Evolutionary conservation across 495 filamentous ascomycete species (phyloP).

Genomic region (Polyplosphaeria fusca): DNA sequence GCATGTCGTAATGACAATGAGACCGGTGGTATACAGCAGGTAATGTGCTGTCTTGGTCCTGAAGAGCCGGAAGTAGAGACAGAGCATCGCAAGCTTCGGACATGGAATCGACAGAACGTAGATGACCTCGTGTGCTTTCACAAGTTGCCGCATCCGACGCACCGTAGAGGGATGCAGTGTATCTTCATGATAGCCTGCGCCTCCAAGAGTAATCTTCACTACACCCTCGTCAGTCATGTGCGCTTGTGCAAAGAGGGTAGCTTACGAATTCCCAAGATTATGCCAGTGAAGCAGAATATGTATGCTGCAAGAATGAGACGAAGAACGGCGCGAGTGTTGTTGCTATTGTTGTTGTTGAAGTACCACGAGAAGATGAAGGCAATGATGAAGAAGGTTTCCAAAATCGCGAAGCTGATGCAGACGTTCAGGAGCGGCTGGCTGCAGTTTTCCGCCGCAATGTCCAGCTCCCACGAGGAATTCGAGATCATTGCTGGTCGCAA

Average conservation of each 20-base stretch:
- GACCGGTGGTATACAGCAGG: slow-evolving; percentile 5
- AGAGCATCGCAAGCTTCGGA: slow-evolving; percentile 23
- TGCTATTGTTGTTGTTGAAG: slow-evolving; percentile 9
- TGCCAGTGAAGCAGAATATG: slow-evolving; percentile 17
- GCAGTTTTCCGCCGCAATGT: background rate
- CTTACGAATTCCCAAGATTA: slow-evolving; percentile 11
- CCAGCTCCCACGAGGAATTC: background rate
- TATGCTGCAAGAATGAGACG: slow-evolving; percentile 8
- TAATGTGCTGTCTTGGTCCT: background rate
- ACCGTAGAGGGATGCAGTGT: background rate
- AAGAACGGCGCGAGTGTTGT: slow-evolving; percentile 6
- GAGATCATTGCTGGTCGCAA: background rate
- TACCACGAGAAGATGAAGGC: slow-evolving; percentile 24
- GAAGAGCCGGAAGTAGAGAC: slow-evolving; percentile 23
- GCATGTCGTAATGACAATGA: slow-evolving; percentile 9
- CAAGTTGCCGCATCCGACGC: slow-evolving; percentile 7
- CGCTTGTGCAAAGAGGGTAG: background rate
- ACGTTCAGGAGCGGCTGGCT: slow-evolving; percentile 16
- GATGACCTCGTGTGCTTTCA: slow-evolving; percentile 20
- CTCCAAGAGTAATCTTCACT: slow-evolving; percentile 21
- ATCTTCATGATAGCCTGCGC: slow-evolving; percentile 14
- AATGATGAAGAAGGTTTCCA: slow-evolving; percentile 25
- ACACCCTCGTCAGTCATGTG: background rate
- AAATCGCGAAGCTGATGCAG: slow-evolving; percentile 22
- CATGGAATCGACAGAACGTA: slow-evolving; percentile 19